Base-by-base conservation (phyloP, 371 early-diverging fungal species). In the Entomophthora muscae region DNA sequence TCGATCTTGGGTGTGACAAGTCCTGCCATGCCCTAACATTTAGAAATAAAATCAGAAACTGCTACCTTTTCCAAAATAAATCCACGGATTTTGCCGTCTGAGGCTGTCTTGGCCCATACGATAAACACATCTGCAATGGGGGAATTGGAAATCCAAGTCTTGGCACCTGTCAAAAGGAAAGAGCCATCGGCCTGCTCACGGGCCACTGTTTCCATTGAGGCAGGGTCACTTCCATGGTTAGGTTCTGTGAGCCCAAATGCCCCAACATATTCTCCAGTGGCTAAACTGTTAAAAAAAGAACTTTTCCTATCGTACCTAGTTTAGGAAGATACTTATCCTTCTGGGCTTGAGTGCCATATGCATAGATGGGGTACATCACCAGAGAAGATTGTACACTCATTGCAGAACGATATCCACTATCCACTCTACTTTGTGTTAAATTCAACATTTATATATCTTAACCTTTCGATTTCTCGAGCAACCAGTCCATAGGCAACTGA, bases 61-160 rank as follows among this genome's bases (percentile, higher is more conserved):
- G n/a, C n/a, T n/a, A n/a, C n/a, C 74, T 88, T 87, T 70, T 97
- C 98, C 32, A 97, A 74, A 22, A 97, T 83, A 65, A 95, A 98
- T 1, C 98, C 98, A 66, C 92, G 84, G 70, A 98, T 94, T 67
- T 82, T 79, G 53, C 84, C 83, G 67, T 84, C 89, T 65, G 91
- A 90, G 22, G 82, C 81, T 54, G 82, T 81, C 79, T 93, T 95
- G 52, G 95, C 98, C 98, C 98, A 98, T n/a, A 96, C 80, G 24
- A 98, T 78, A 76, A 93, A 90, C n/a, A 96, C 88, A 64, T 96
- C 96, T 54, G 98, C 98, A 63, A 96, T 86, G 24, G 98, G 98
- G 33, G 95, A 90, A 80, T 95, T 94, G 65, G 98, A 93, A 73
- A 98, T 98, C 98, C 98, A 98, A 33, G 93, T 94, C 80, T 98